A percentile compares a stretch with the other conserved stretches of the same genome.
phyloP scores from a whole-genome alignment of 345 rosid genomes.

The Heritiera fomes region DNA sequence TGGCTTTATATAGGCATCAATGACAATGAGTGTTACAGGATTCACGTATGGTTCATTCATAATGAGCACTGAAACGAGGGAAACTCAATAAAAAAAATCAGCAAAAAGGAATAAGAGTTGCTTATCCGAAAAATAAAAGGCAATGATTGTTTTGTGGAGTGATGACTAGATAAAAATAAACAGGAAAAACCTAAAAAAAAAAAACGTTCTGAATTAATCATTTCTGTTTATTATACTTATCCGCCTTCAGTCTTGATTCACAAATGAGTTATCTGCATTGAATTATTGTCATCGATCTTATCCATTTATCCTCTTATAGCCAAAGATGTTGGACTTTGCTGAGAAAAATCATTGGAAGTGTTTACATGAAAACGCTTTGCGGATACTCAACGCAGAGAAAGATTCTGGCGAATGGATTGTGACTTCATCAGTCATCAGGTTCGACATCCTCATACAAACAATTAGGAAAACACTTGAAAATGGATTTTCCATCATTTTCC shows the following conservation, averaged over 20 bases:
- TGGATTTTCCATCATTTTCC: no score
- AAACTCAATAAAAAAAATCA: background rate
- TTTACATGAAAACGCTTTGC: constrained; percentile 2
- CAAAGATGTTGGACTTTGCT: constrained; percentile 7
- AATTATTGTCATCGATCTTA: background rate
- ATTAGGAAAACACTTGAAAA: no score
- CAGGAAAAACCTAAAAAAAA: background rate
- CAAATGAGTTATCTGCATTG: background rate
- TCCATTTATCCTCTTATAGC: background rate
- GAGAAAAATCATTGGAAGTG: background rate
- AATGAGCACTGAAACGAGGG: background rate
- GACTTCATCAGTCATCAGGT: background rate
- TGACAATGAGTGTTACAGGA: background rate
- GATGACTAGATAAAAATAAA: no score
- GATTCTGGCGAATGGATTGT: background rate
- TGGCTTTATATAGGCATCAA: constrained; percentile 23
- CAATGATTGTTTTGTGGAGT: background rate
- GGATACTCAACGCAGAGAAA: background rate
- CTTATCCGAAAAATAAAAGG: background rate
- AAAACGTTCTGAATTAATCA: background rate
- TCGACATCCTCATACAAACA: no score
- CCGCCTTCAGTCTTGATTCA: background rate
- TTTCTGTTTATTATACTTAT: background rate
- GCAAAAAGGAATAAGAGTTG: background rate
- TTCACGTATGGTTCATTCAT: background rate